Base-by-base conservation (phyloP, 257 asterid genomes). In the Nicotiana obtusifolia region DNA sequence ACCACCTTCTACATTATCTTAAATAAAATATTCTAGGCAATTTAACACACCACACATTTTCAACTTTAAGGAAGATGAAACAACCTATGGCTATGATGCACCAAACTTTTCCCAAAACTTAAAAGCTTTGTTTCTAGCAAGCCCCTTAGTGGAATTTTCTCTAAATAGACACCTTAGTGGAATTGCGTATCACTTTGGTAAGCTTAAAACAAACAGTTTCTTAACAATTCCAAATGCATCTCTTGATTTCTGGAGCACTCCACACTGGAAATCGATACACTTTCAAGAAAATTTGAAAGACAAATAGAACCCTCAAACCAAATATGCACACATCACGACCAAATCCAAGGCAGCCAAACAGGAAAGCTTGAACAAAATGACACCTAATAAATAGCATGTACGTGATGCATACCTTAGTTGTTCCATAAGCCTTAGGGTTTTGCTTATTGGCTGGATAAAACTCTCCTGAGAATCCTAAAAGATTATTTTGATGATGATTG, bases 341-440 rank as follows among this genome's bases (percentile, higher is more conserved):
- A 75, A 15, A 4, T 75, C 28, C 26, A 15, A 75, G 62, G 3
- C 62, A 26, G 62, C 62, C 26, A 49, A 75, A 49, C 80, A 49
- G 15, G 41, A 73, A 22, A 19, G 49, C 78, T 47, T 44, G 61
- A 44, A 41, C 13, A 41, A 52, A 52, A 75, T 75, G 62, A 26
- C 80, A 75, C 44, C 44, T 49, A 1, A 54, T 15, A 49, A 75
- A 41, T 26, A 75, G 79, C 9, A 49, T 1, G 26, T 47, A 44
- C 59, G 73, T 37, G 11, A 41, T 64, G 33, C 78, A 30, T 89
- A 93, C 98, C 97, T 91, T 88, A 56, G 80, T 85, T 83, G 84
- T 35, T 82, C 83, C 86, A 86, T 77, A 86, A 86, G 76, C 71
- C 80, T 80, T 87, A 87, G 84, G 82, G 62, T 82, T 90, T 85